Percentiles rank a stretch among this genome's conserved stretches.
Conservation (phyloP, 208 protist genomes). For the Hexamita inflata region DNA sequence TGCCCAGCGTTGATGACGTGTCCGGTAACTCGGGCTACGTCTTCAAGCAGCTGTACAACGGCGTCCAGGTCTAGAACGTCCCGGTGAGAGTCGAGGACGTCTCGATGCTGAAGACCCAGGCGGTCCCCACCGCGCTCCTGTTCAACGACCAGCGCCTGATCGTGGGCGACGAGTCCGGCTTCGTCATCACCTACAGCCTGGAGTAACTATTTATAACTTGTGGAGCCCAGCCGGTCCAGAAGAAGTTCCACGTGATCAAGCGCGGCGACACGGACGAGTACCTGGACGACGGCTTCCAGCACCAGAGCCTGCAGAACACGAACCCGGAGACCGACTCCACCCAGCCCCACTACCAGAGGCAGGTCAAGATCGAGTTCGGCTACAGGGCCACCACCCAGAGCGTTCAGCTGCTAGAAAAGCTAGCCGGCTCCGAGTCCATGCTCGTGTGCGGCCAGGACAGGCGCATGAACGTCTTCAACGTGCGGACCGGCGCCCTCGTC, state of each 20-base stretch:
- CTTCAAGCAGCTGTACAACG: neutral
- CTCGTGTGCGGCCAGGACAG: neutral
- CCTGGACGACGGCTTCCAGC: neutral
- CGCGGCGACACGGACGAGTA: neutral
- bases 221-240: neutral
- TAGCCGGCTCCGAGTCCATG: neutral
- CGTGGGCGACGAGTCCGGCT: conserved; percentile 6
- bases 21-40: neutral
- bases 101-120: neutral
- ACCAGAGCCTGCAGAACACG: neutral
- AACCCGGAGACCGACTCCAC: too few species aligned
- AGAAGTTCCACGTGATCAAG: too few species aligned
- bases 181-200: neutral
- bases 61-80: neutral
- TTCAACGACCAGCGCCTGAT: too few species aligned
- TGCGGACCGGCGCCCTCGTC: neutral
- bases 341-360: neutral
- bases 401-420: neutral
- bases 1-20: neutral
- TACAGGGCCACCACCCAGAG: neutral
- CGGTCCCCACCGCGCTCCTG: neutral
- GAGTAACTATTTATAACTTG: neutral
- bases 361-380: neutral
- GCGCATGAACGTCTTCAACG: neutral
- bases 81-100: neutral